Evolutionary conservation across 345 rosid species (phyloP).

Genomic region (Syzygium grande): DNA sequence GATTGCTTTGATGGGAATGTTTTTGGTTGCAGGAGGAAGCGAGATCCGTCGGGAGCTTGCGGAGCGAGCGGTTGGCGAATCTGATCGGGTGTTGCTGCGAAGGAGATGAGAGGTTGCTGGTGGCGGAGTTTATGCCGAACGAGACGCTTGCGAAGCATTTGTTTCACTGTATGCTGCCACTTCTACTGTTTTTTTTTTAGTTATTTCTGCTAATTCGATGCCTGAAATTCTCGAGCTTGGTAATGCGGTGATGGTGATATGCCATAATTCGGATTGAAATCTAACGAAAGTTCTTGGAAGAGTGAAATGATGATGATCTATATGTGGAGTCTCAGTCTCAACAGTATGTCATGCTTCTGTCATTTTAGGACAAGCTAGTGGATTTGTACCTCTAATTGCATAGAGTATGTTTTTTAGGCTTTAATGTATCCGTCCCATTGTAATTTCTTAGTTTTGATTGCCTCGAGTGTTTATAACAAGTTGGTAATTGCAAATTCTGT

Average conservation of each 20-base stretch:
- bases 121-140: slow-evolving; percentile 89
- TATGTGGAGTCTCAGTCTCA: background rate
- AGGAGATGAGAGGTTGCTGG: slow-evolving; percentile 85
- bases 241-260: background rate
- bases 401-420: background rate
- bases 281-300: background rate
- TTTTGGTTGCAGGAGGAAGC: slow-evolving; percentile 69
- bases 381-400: background rate
- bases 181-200: background rate
- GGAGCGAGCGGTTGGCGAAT: slow-evolving; percentile 81
- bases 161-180: slow-evolving; percentile 60
- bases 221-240: background rate
- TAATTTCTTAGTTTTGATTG: background rate
- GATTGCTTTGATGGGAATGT: background rate
- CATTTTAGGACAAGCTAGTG: background rate
- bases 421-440: background rate
- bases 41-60: slow-evolving; percentile 72
- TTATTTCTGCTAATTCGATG: background rate
- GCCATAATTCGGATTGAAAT: background rate
- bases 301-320: background rate
- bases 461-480: background rate
- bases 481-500: background rate
- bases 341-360: background rate
- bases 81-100: slow-evolving; percentile 85
- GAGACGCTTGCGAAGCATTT: slow-evolving; percentile 96